These are phyloP conservation scores for Hyphopichia khmerensis DNA, from an alignment of 1,139 yeast genomes.

Conservation along the genomic window DNA sequence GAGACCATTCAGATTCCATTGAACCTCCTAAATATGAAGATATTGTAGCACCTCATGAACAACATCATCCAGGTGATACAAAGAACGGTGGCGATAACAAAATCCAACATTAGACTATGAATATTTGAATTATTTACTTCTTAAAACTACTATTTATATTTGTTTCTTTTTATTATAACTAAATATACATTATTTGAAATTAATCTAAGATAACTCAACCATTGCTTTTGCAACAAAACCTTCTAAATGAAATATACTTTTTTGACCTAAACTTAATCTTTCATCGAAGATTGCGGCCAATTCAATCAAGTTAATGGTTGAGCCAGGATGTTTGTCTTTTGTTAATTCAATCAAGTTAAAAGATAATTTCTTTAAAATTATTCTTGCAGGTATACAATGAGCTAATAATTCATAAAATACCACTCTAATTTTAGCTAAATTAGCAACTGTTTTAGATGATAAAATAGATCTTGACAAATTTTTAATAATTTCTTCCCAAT, in stretches of 20 bases:
- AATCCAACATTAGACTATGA: conserved; percentile 32
- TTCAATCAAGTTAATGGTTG: conserved; percentile 45
- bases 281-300: conserved; percentile 82
- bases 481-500: conserved; percentile 81
- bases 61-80: conserved; percentile 11
- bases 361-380: conserved; percentile 67
- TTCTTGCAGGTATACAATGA: conserved; percentile 88
- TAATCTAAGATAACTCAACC: conserved; percentile 48
- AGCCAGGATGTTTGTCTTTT: conserved; percentile 36
- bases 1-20: background rate
- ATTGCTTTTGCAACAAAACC: conserved; percentile 89
- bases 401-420: conserved; percentile 80
- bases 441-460: conserved; percentile 66
- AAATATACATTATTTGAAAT: background rate
- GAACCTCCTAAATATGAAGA: conserved; percentile 28
- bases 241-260: conserved; percentile 90
- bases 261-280: conserved; percentile 79
- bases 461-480: conserved; percentile 62
- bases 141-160: background rate
- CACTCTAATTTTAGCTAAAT: conserved; percentile 70
- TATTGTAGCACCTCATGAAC: conserved; percentile 13
- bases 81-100: conserved; percentile 25
- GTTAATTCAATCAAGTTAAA: conserved; percentile 51
- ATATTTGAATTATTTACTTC: background rate
- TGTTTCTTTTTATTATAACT: no score